Evolutionary conservation across 805 yeast species (phyloP).

Genomic region (Metschnikowia santaceciliae): DNA sequence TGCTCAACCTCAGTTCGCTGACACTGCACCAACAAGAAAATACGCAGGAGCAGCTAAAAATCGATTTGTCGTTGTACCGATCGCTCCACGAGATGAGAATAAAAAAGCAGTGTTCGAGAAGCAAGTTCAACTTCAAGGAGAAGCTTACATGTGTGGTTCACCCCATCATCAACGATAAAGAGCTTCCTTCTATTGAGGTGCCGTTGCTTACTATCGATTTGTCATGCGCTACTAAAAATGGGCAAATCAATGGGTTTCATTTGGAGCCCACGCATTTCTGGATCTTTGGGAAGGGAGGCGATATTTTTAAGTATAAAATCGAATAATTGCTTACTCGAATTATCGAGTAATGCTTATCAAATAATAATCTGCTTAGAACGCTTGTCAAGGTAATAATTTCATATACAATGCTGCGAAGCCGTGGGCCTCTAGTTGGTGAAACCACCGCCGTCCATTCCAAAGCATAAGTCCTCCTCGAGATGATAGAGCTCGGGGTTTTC

Average conservation of each 20-base stretch:
- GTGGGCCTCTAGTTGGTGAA: slow-evolving; percentile 4
- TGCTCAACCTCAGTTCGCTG: slow-evolving; percentile 12
- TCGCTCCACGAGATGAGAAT: slow-evolving; percentile 33
- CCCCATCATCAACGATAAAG: slow-evolving; percentile 34
- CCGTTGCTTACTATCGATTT: slow-evolving; percentile 34
- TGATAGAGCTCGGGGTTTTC: slow-evolving; percentile 29
- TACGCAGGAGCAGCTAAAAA: slow-evolving; percentile 22
- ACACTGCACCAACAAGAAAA: slow-evolving; percentile 7
- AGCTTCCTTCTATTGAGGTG: slow-evolving; percentile 36
- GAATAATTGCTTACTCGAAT: neutral
- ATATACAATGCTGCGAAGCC: neutral
- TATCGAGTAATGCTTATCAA: too few species aligned
- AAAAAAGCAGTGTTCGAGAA: slow-evolving; percentile 28
- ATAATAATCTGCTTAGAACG: too few species aligned
- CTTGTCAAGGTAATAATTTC: neutral
- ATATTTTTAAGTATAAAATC: slow-evolving; percentile 32
- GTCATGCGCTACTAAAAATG: slow-evolving; percentile 30
- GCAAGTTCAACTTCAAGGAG: slow-evolving; percentile 12
- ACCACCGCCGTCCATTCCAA: slow-evolving; percentile 39
- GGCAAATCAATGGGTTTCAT: slow-evolving; percentile 33
- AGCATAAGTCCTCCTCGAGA: slow-evolving; percentile 43
- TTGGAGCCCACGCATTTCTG: slow-evolving; percentile 28
- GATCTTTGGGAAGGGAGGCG: slow-evolving; percentile 40
- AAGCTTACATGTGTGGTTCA: slow-evolving; percentile 27
- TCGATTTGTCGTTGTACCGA: slow-evolving; percentile 30